Conservation (phyloP, 805 yeast species). For the Priceomyces melissophilus region DNA sequence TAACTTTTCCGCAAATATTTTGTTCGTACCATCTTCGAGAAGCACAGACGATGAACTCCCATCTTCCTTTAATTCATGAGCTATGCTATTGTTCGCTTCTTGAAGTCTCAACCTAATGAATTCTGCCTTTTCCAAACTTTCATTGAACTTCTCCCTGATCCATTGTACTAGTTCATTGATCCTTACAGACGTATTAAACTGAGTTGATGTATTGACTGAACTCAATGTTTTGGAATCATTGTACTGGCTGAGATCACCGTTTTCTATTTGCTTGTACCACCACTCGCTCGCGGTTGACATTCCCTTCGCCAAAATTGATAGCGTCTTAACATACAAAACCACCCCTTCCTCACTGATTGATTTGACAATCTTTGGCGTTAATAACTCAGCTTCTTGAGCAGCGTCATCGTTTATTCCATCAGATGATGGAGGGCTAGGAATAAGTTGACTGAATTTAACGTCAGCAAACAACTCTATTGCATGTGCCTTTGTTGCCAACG, state of each 20-base stretch:
- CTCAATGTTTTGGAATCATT: slow-evolving; percentile 3
- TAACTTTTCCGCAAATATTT: slow-evolving; percentile 72
- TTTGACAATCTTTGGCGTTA: slow-evolving; percentile 57
- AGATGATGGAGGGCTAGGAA: slow-evolving; percentile 65
- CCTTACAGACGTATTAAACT: slow-evolving; percentile 27
- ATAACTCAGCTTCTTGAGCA: slow-evolving; percentile 36
- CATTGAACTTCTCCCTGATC: slow-evolving; percentile 87
- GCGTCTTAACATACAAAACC: slow-evolving; percentile 75
- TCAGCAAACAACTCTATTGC: slow-evolving; percentile 88
- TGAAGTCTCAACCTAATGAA: slow-evolving; percentile 57
- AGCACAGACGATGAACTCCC: background rate
- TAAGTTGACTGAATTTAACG: slow-evolving; percentile 80
- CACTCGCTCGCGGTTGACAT: slow-evolving; percentile 84
- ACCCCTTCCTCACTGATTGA: slow-evolving; percentile 82
- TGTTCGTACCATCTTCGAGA: slow-evolving; percentile 6
- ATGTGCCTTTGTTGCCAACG: slow-evolving; percentile 84
- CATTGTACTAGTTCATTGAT: slow-evolving; percentile 80
- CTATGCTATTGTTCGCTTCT: slow-evolving; percentile 42
- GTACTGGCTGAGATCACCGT: slow-evolving; percentile 5
- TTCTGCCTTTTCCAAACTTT: slow-evolving; percentile 85
- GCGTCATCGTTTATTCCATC: slow-evolving; percentile 36
- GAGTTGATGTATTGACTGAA: slow-evolving; percentile 5
- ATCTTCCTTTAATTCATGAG: slow-evolving; percentile 14
- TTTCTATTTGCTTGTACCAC: slow-evolving; percentile 62
- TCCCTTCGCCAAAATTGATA: slow-evolving; percentile 78